Conservation (phyloP, 1,284 basidiomycete genomes). For the Caloboletus firmus region DNA sequence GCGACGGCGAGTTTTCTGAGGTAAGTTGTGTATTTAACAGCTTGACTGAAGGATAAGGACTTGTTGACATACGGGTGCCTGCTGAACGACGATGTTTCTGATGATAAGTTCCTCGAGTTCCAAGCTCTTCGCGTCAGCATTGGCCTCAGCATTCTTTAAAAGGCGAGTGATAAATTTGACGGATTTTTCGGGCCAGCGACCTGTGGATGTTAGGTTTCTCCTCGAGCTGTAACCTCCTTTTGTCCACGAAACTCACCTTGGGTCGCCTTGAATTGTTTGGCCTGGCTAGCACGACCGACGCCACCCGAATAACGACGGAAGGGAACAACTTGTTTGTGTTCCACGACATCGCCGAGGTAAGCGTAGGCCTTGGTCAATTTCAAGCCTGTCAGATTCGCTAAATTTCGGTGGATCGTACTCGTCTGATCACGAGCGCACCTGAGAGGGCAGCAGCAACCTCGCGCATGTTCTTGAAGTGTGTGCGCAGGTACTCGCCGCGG, state of each 20-base stretch:
- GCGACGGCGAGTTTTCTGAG: slow-evolving; percentile 97
- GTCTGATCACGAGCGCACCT: slow-evolving; percentile 49
- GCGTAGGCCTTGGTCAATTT: slow-evolving; percentile 94
- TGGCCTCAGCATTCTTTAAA: slow-evolving; percentile 98
- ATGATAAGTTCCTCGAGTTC: slow-evolving; percentile 91
- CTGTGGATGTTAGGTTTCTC: slow-evolving; percentile 41
- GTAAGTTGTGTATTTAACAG: background rate
- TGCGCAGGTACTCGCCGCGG: slow-evolving; percentile 95
- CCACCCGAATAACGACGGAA: slow-evolving; percentile 97
- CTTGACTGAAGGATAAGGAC: background rate
- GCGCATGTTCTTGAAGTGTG: slow-evolving; percentile 99
- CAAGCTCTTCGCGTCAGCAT: slow-evolving; percentile 97
- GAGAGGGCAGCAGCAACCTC: slow-evolving; percentile 88
- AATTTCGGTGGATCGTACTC: background rate
- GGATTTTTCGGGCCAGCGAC: slow-evolving; percentile 99
- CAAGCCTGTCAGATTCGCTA: slow-evolving; percentile 58
- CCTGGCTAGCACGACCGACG: slow-evolving; percentile 96
- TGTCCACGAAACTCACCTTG: slow-evolving; percentile 67
- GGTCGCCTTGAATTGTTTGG: slow-evolving; percentile 96
- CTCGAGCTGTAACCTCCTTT: background rate
- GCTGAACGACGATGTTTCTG: slow-evolving; percentile 98
- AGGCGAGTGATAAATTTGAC: slow-evolving; percentile 94
- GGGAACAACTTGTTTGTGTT: slow-evolving; percentile 97
- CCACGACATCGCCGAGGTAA: slow-evolving; percentile 93
- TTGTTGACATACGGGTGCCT: slow-evolving; percentile 79